Percentiles rank a stretch among this genome's conserved stretches.
Conservation (phyloP, 805 yeast genomes). For the Saccharomycopsis sp. region DNA sequence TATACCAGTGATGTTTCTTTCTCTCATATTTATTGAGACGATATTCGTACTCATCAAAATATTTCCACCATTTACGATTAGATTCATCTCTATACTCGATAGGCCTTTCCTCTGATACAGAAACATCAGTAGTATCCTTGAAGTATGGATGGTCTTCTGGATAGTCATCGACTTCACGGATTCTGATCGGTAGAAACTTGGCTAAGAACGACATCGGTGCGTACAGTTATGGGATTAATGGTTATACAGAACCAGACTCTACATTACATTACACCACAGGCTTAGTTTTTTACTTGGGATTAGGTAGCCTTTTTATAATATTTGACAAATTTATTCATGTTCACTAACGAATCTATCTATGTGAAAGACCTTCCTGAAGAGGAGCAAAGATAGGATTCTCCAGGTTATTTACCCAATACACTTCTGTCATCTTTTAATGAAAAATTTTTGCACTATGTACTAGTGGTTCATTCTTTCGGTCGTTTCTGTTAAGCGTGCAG, state of each 20-base stretch:
- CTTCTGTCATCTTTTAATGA: background rate
- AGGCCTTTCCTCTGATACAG: background rate
- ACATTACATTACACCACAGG: background rate
- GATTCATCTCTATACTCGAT: slow-evolving; percentile 34
- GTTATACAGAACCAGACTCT: no score
- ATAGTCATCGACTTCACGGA: background rate
- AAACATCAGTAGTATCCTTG: background rate
- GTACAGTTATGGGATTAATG: no score
- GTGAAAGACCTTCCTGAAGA: background rate
- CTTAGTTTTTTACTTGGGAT: background rate
- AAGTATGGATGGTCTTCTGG: background rate
- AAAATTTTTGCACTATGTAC: background rate
- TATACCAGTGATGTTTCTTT: slow-evolving; percentile 39
- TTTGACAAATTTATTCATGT: background rate
- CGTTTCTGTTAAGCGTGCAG: background rate
- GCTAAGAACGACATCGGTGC: background rate
- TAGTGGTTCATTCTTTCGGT: background rate
- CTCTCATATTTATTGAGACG: slow-evolving; percentile 34
- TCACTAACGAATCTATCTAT: background rate
- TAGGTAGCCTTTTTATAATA: background rate
- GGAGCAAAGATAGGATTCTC: background rate
- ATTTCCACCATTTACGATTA: slow-evolving; percentile 38
- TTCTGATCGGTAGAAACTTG: background rate
- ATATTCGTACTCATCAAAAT: slow-evolving; percentile 56
- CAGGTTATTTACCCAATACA: background rate